Conservation (phyloP, 495 filamentous ascomycete genomes). For the Penicillium cataractarum region DNA sequence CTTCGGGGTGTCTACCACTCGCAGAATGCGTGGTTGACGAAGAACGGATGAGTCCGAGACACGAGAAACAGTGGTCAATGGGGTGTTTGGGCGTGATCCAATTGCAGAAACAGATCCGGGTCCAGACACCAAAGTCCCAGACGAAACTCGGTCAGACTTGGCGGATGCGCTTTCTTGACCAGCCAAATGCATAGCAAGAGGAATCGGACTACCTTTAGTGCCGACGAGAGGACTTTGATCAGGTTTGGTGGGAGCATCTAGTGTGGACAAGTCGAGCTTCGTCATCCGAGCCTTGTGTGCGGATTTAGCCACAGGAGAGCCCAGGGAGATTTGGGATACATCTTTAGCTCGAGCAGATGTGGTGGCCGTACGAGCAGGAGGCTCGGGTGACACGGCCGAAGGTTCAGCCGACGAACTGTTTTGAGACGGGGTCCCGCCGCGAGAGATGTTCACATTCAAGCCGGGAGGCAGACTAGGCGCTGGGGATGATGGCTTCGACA, state of each 20-base stretch:
- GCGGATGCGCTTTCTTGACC: conserved; percentile 21
- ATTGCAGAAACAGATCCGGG: conserved; percentile 29
- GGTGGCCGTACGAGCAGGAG: conserved; percentile 1
- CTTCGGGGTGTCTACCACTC: conserved; percentile 74
- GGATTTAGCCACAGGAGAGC: conserved; percentile 47
- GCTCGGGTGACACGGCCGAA: conserved; percentile 28
- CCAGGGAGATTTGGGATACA: conserved; percentile 46
- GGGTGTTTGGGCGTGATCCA: conserved; percentile 43
- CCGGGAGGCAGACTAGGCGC: conserved; percentile 39
- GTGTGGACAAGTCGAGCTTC: conserved; percentile 29
- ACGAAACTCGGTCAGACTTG: conserved; percentile 30
- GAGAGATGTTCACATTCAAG: conserved; percentile 28
- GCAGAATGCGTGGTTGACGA: conserved; percentile 58
- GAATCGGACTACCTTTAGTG: conserved; percentile 39
- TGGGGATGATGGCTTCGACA: conserved; percentile 40
- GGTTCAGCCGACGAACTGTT: conserved; percentile 17
- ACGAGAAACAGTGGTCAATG: conserved; percentile 45
- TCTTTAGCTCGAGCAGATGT: conserved; percentile 36
- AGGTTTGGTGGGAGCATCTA: conserved; percentile 20
- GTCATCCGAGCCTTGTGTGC: conserved; percentile 35
- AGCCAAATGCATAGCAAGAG: conserved; percentile 33
- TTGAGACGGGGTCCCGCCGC: conserved; percentile 37
- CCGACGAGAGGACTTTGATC: conserved; percentile 21
- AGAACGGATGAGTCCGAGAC: conserved; percentile 52
- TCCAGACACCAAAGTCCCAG: conserved; percentile 20